Evolutionary conservation across 805 yeast species (phyloP), one percentile per base, ranked within the genome.

Genomic region (Wickerhamomyces chambardii): DNA sequence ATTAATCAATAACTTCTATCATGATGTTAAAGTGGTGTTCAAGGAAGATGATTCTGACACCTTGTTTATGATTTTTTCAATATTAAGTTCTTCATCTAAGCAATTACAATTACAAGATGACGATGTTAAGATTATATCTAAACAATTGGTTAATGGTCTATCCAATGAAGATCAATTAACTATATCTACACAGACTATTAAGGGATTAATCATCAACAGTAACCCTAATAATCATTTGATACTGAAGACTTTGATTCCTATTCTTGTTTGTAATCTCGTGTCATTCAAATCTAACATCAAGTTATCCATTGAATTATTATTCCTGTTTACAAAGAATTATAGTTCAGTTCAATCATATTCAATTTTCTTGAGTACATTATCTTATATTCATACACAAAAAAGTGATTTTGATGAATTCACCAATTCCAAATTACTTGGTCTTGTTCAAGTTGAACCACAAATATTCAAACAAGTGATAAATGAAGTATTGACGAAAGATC

Each of bases 181-280:
- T 0, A 58, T 73, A 9, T 62, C 73, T 0, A 61, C 78, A 11
- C 87, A 79, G 42, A 78, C 92, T 14, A 61, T 81, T 34, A 78
- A 69, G 45, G 64, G 78, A 0, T 58, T 84, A 30, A 61, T 81
- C 29, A 36, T 52, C 4, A 52, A 48, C 6, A 43, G 45, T 0
- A 38, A 48, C 3, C 42, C 46, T 4, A 53, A 63, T 5, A 59
- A 68, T 7, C 55, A 60, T 5, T 36, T 45, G 4, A 51, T 71
- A 1, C 57, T 78, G 28, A 64, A 65, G 36, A 56, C 56, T 14
- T 49, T 75, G 21, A 53, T 82, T 3, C 70, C 76, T 8, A 57
- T 58, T 26, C 46, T 76, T 14, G 56, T 76, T 1, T 40, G 58
- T 1, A 39, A 50, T 24, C 46, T 53, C 33, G 28, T 32, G 31